Percentiles rank a stretch among this genome's conserved stretches.
These are phyloP conservation scores for Penicillium argentinense DNA, from an alignment of 495 filamentous ascomycete genomes.

Conservation along the genomic window DNA sequence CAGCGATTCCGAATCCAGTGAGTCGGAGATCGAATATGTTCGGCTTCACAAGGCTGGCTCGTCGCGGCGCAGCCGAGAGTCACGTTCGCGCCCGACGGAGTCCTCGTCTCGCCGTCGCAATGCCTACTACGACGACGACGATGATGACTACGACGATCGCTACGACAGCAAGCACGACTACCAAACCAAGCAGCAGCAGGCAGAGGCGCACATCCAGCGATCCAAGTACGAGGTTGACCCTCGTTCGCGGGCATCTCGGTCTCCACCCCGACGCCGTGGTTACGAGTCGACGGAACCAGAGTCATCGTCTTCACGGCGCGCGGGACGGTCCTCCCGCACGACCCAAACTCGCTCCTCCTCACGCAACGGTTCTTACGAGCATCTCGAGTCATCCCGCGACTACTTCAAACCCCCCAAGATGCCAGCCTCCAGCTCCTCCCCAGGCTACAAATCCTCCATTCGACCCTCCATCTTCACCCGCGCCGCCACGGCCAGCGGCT, in stretches of 20 bases:
- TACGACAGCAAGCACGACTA: constrained; percentile 9
- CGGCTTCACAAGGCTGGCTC: constrained; percentile 18
- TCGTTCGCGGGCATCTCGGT: constrained; percentile 29
- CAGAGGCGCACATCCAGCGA: constrained; percentile 40
- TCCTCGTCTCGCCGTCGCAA: constrained; percentile 17
- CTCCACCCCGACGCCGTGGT: constrained; percentile 31
- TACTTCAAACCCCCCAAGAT: constrained; percentile 31
- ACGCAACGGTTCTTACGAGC: constrained; percentile 35
- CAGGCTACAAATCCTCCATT: constrained; percentile 21
- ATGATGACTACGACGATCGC: constrained; percentile 26
- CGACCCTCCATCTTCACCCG: constrained; percentile 32
- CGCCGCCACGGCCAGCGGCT: constrained; percentile 32
- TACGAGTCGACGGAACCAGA: constrained; percentile 41
- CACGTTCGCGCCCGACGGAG: constrained; percentile 18
- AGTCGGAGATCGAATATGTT: constrained; percentile 19
- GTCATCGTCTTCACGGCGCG: constrained; percentile 22
- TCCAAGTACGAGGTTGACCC: constrained; percentile 30
- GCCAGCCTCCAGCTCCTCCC: constrained; percentile 31
- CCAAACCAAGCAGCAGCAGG: constrained; percentile 24
- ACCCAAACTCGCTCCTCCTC: constrained; percentile 29
- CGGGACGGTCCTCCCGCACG: constrained; percentile 33
- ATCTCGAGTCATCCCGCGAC: constrained; percentile 30
- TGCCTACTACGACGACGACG: constrained; percentile 27
- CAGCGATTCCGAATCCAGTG: constrained; percentile 32
- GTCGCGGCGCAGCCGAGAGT: constrained; percentile 16